Conservation (phyloP, 225 moss, liverwort and hornwort genomes). For the Ulota crispa region DNA sequence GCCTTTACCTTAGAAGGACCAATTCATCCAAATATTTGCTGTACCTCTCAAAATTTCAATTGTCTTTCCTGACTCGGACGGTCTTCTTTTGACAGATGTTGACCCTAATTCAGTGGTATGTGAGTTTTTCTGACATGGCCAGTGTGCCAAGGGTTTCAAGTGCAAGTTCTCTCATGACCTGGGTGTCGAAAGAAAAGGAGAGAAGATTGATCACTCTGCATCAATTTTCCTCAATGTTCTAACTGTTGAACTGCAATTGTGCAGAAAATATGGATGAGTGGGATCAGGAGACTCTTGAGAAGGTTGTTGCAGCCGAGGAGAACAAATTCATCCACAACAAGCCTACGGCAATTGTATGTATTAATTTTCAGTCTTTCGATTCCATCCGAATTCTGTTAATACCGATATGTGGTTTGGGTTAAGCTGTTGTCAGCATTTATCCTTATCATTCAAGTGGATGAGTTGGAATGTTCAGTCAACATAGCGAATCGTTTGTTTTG, state of each 20-base stretch:
- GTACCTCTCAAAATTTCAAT: not conserved
- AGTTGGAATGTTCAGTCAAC: not conserved
- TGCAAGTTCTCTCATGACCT: constrained; percentile 97
- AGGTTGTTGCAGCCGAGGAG: constrained; percentile 81
- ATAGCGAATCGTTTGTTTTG: not conserved
- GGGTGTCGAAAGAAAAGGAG: constrained; percentile 94
- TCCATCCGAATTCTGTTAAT: no score
- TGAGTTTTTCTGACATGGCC: constrained; percentile 92
- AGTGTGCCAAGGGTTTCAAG: constrained; percentile 94
- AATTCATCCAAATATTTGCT: not conserved
- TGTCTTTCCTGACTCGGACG: not conserved
- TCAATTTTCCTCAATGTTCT: not conserved
- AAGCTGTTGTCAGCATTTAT: not conserved
- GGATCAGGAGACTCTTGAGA: constrained; percentile 95
- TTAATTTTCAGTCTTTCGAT: not conserved
- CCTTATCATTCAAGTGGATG: not conserved
- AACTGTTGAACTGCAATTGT: constrained; percentile 10
- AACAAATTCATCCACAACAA: constrained; percentile 84
- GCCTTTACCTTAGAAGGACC: no score
- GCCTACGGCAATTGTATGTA: constrained; percentile 86
- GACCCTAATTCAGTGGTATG: constrained; percentile 98
- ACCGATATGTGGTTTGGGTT: not conserved
- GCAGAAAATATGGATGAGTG: constrained; percentile 89
- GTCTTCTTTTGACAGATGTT: constrained; percentile 60
- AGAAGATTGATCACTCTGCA: no score